phyloP scores from a whole-genome alignment of 352 stramenopile species.

The Globisporangium takayamanum region DNA sequence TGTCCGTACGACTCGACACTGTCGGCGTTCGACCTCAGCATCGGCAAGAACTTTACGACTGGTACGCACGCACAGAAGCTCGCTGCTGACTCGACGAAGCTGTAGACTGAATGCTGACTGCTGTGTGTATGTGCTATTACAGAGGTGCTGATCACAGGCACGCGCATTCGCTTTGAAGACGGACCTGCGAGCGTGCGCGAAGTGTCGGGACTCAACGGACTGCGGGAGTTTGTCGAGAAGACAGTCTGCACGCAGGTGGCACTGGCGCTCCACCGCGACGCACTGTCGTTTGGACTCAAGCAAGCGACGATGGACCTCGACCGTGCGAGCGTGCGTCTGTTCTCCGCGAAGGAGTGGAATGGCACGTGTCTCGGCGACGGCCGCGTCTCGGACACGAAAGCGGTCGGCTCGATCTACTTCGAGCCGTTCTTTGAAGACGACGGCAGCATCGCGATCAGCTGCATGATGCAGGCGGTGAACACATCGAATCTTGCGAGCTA shows the following conservation, averaged over 20 bases:
- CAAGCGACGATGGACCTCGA: slow-evolving; percentile 76
- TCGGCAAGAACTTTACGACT: slow-evolving; percentile 81
- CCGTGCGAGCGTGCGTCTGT: slow-evolving; percentile 61
- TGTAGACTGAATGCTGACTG: not conserved
- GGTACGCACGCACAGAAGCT: slow-evolving; percentile 18
- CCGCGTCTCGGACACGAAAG: slow-evolving; percentile 66
- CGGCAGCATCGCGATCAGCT: slow-evolving; percentile 56
- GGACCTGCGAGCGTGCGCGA: slow-evolving; percentile 50
- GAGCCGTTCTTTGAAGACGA: slow-evolving; percentile 61
- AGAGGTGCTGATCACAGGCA: slow-evolving; percentile 78
- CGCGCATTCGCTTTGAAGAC: slow-evolving; percentile 66
- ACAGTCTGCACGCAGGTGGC: slow-evolving; percentile 75
- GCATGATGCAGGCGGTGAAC: slow-evolving; percentile 63
- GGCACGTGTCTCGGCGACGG: slow-evolving; percentile 82
- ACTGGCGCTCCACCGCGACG: slow-evolving; percentile 58
- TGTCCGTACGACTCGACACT: slow-evolving; percentile 74
- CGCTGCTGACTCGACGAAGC: not conserved
- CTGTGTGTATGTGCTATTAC: not conserved
- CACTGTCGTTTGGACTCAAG: slow-evolving; percentile 66
- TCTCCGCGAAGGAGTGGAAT: slow-evolving; percentile 74
- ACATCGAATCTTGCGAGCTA: slow-evolving; percentile 28
- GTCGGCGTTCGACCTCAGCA: slow-evolving; percentile 70
- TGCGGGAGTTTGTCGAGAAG: slow-evolving; percentile 67
- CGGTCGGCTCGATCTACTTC: slow-evolving; percentile 62
- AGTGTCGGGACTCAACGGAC: slow-evolving; percentile 45